Conservation (phyloP, 2,329 filamentous ascomycete genomes). For the Paraphaeosphaeria sporulosa region DNA sequence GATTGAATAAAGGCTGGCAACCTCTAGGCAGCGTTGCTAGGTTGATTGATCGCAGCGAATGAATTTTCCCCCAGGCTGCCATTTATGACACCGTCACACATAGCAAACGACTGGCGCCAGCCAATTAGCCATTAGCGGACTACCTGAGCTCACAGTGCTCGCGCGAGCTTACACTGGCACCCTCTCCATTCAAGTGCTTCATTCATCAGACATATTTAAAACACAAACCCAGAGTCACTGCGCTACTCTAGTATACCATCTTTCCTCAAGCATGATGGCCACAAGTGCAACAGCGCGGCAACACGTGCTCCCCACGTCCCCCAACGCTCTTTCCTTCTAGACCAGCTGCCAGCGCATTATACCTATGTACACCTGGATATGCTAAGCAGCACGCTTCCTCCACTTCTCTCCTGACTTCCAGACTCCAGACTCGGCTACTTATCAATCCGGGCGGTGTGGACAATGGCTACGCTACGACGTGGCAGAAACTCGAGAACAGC, state of each 20-base stretch:
- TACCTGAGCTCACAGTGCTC: not conserved
- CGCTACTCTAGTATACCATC: not conserved
- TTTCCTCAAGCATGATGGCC: not conserved
- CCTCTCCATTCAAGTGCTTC: not conserved
- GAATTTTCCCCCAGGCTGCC: not conserved
- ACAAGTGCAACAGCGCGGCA: not conserved
- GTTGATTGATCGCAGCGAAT: not conserved
- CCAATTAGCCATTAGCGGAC: constrained; percentile 8
- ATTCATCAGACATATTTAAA: not conserved
- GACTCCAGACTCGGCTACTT: not conserved
- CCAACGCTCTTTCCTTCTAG: not conserved
- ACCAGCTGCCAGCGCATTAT: not conserved
- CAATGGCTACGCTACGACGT: not conserved
- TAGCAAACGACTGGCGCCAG: not conserved
- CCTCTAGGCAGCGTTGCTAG: constrained; percentile 2
- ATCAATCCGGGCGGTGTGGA: constrained; percentile 5
- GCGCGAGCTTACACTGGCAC: not conserved
- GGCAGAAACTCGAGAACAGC: not conserved
- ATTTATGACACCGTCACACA: constrained; percentile 1
- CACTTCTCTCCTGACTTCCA: not conserved
- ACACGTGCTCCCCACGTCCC: not conserved
- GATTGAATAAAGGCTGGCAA: not conserved
- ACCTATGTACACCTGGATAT: not conserved
- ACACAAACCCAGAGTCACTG: not conserved
- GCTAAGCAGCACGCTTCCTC: not conserved